Conservation (phyloP, 305 asterid genomes). For the Solanum hybrid region DNA sequence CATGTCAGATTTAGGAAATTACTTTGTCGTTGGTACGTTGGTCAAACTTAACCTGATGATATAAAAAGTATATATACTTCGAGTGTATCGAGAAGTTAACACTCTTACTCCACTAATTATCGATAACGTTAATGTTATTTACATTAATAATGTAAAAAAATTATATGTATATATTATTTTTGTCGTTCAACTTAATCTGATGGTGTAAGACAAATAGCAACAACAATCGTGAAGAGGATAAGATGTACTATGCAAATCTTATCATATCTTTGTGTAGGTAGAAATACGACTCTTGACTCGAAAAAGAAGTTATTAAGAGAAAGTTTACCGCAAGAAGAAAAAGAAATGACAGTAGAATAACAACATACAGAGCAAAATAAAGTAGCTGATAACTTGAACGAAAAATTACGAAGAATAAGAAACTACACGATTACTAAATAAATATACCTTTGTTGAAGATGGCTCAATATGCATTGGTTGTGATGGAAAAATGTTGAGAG, state of each 20-base stretch:
- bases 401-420: background rate
- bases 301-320: background rate
- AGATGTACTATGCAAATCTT: background rate
- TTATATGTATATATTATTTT: background rate
- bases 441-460: constrained; percentile 5
- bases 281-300: background rate
- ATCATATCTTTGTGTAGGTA: background rate
- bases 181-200: background rate
- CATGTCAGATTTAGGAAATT: background rate
- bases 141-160: background rate
- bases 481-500: constrained; percentile 16
- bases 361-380: background rate
- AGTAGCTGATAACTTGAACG: background rate
- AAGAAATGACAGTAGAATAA: background rate
- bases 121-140: background rate
- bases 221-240: background rate
- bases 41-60: background rate
- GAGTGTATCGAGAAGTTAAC: background rate
- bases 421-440: background rate
- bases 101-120: background rate
- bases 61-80: background rate
- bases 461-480: constrained; percentile 18
- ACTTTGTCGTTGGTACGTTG: background rate
- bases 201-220: background rate
- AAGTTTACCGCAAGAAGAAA: background rate